Base-by-base conservation (phyloP, 139 green algal species). In the Chlamydomonas urium region DNA sequence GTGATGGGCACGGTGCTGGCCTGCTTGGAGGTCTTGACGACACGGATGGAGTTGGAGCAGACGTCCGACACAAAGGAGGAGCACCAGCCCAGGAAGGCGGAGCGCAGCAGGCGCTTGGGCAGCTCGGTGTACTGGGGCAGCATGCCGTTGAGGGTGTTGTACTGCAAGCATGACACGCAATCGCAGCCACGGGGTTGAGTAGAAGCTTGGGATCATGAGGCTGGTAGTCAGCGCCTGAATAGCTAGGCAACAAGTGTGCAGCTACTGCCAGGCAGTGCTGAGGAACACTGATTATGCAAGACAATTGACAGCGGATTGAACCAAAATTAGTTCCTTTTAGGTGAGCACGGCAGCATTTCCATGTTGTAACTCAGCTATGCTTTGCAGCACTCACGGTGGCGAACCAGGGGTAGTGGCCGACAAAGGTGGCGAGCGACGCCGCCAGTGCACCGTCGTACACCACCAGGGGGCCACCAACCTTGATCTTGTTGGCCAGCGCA, bases 351-450 rank as follows among this genome's bases (percentile, higher is more conserved):
- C n/a, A n/a, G n/a, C n/a, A n/a, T n/a, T n/a, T n/a, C n/a, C n/a
- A n/a, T n/a, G n/a, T n/a, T n/a, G n/a, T n/a, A n/a, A n/a, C n/a
- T n/a, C n/a, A n/a, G n/a, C n/a, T n/a, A n/a, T n/a, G n/a, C n/a
- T n/a, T n/a, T 62, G 53, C 53, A 62, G 8, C 23, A 42, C 31
- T 68, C 34, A 73, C n/a, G 35, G 69, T 77, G 24, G 81, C 80
- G 66, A 92, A 97, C 92, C 92, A 97, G 47, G 92, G 92, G 79
- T 94, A 96, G 81, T 97, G 90, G 3, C 92, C 92, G 35, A 94
- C 92, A 75, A 91, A 93, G 66, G 87, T 97, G 65, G 92, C 92
- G 21, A 81, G 84, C 2, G 87, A 90, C 24, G 89, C 87, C 1
- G 91, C 92, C 66, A 96, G 73, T 0, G 89, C 89, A 32, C 92